Percentiles rank a stretch among this genome's conserved stretches.
These are phyloP conservation scores for Xylaria sp. DNA, from an alignment of 2,329 filamentous ascomycete species.

Conservation along the genomic window DNA sequence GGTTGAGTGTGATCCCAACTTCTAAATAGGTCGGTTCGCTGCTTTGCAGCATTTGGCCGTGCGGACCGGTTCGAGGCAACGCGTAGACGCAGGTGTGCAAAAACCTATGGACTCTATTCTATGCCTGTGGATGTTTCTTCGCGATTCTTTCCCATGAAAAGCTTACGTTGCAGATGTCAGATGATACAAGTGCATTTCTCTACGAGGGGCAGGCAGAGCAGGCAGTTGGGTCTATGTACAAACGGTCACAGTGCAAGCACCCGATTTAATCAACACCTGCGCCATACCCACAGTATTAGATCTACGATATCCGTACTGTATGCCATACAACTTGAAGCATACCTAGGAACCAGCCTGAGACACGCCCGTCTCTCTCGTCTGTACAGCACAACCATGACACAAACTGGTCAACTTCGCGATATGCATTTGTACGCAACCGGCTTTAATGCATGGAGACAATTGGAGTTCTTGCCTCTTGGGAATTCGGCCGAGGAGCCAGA, in stretches of 20 bases:
- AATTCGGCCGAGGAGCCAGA: constrained; percentile 52
- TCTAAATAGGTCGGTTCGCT: not conserved
- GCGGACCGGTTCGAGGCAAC: not conserved
- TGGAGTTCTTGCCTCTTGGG: constrained; percentile 52
- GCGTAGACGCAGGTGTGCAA: no score
- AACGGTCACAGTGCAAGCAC: no score
- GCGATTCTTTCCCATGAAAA: not conserved
- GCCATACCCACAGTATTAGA: not conserved
- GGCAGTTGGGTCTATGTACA: not conserved
- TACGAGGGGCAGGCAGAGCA: not conserved
- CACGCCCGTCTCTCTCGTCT: not conserved
- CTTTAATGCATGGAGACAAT: constrained; percentile 69
- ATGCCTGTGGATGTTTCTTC: not conserved
- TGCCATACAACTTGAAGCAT: not conserved
- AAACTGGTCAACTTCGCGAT: not conserved
- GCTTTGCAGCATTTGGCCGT: constrained; percentile 1
- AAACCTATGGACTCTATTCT: not conserved
- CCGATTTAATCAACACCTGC: no score
- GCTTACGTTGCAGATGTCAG: not conserved
- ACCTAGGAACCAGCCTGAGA: not conserved
- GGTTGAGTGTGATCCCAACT: not conserved
- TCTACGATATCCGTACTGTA: constrained; percentile 9
- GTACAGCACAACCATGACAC: constrained; percentile 3
- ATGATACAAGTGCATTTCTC: not conserved
- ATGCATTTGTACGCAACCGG: constrained; percentile 66